These are phyloP conservation scores for Trichophyton mentagrophytes DNA, from an alignment of 2,329 filamentous ascomycete genomes.

Conservation along the genomic window DNA sequence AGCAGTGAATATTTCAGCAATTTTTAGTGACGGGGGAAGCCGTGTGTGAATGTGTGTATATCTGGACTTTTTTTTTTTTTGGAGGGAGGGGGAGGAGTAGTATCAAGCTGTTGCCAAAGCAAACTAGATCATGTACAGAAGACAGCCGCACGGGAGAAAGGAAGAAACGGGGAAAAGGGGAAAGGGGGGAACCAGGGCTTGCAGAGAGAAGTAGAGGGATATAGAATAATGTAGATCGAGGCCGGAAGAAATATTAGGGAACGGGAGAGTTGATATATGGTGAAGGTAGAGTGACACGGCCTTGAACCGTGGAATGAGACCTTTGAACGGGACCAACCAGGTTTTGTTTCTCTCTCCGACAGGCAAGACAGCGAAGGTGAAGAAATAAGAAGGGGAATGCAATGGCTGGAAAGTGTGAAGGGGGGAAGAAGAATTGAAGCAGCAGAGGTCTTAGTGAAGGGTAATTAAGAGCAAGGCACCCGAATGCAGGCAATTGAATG, in stretches of 20 bases:
- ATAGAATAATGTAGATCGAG: neutral
- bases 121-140: constrained; percentile 4
- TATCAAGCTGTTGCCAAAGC: neutral
- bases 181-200: neutral
- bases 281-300: neutral
- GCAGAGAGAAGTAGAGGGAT: neutral
- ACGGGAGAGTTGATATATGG: neutral
- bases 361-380: neutral
- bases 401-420: neutral
- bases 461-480: neutral
- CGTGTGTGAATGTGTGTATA: neutral
- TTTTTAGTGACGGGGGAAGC: neutral
- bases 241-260: neutral
- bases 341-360: neutral
- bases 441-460: constrained; percentile 1
- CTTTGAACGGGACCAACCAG: constrained; percentile 13
- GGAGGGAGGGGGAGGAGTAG: too few species aligned
- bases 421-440: constrained; percentile 3
- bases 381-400: neutral
- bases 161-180: neutral
- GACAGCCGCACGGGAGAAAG: neutral
- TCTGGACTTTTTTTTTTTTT: neutral
- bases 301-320: neutral
- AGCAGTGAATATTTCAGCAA: neutral
- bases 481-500: constrained; percentile 10